Evolutionary conservation across 208 protist genomes (phyloP).

Genomic region (Leishmania gerbilli): DNA sequence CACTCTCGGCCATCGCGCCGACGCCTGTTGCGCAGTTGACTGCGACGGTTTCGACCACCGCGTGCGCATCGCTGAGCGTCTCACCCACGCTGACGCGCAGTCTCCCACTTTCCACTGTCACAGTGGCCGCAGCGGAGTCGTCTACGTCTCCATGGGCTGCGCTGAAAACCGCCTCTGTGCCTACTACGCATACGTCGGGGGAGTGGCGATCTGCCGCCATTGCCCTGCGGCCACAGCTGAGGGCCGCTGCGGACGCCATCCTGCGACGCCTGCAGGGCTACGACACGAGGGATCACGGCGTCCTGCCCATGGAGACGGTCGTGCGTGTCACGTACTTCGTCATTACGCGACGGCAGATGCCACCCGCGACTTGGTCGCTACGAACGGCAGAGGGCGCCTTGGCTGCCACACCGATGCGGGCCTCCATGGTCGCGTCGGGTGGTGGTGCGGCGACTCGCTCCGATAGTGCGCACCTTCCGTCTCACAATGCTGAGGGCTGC

Average conservation of each 20-base stretch:
- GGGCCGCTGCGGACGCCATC: slow-evolving; percentile 41
- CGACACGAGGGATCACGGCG: slow-evolving; percentile 48
- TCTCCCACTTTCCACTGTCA: slow-evolving; percentile 3
- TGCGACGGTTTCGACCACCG: not conserved
- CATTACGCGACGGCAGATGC: slow-evolving; percentile 32
- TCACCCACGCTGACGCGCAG: slow-evolving; percentile 12
- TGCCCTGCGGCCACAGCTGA: slow-evolving; percentile 31
- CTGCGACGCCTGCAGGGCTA: slow-evolving; percentile 64
- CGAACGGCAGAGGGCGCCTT: slow-evolving; percentile 24
- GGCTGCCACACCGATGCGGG: slow-evolving; percentile 28
- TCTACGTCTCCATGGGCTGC: slow-evolving; percentile 1
- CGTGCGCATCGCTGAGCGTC: not conserved
- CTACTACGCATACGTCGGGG: slow-evolving; percentile 7
- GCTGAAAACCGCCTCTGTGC: not conserved
- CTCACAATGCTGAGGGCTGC: not conserved
- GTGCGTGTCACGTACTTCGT: slow-evolving; percentile 54
- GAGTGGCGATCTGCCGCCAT: slow-evolving; percentile 6
- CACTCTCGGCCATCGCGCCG: not conserved
- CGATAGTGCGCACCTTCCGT: not conserved
- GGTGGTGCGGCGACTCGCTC: not conserved
- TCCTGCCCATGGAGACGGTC: slow-evolving; percentile 70
- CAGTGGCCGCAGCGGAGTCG: not conserved
- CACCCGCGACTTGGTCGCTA: slow-evolving; percentile 23
- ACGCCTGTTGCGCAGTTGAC: not conserved
- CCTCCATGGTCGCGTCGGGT: slow-evolving; percentile 14